Evolutionary conservation across 2,329 filamentous ascomycete genomes (phyloP), one percentile per base, ranked within the genome.

Genomic region (Colletotrichum sublineola): DNA sequence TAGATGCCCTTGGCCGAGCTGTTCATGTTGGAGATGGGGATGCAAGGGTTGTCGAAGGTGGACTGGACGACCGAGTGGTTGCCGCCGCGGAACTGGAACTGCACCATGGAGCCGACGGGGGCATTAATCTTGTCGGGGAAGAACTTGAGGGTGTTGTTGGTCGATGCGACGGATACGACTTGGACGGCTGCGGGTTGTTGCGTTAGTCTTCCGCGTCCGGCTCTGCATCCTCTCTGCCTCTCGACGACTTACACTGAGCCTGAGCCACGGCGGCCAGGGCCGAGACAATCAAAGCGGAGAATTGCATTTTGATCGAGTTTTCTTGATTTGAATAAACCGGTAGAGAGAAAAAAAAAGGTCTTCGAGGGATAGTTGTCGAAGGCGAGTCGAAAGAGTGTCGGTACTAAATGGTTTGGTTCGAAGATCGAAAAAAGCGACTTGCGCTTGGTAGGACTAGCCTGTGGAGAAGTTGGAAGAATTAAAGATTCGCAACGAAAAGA

Each of bases 61-160:
- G 93, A 94, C 84, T 95, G 92, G 20, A 91, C 93, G 70, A 95
- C 90, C 63, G 93, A 95, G 87, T 96, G 93, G 85, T 95, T 95
- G 76, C 86, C 87, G 11, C 84, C 85, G 74, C 85, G 84, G 84
- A 92, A 92, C 81, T 92, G 89, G 85, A 92, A 92, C 82, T 91
- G 89, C 15, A 92, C 85, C 83, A 90, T 87, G 76, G 88, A 85
- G 75, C 93, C 93, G 2, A 85, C 82, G n/a, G 82, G 80, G 42
- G 91, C 93, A 74, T 84, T 85, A 79, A 96, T 80, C 77, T 87
- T 90, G 76, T 92, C 86, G 52, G 93, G 93, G 74, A 83, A 89
- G 85, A 90, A 95, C 73, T 83, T 86, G 69, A 93, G 83, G 58
- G 83, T 84, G 76, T 86, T 84, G 78, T 88, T 88, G 74, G 85